Percentiles rank a stretch among this genome's conserved stretches.
Conservation (phyloP, 176 grass and related monocot species). For the Cenchrus fungigraminus region DNA sequence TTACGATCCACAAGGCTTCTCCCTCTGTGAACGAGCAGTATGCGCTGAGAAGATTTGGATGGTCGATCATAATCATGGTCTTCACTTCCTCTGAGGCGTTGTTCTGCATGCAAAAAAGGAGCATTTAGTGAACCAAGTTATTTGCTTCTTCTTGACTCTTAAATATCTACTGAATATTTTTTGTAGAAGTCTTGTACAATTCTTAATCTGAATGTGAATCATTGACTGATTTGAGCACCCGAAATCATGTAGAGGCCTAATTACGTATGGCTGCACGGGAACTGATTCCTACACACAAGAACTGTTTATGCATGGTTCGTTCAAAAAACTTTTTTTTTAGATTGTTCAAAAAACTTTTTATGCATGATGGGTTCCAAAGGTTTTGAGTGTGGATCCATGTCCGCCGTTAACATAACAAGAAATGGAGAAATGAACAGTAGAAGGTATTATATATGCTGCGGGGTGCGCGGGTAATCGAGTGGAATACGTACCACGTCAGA, state of each 20-base stretch:
- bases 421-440: too few relatives aligned
- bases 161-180: background rate
- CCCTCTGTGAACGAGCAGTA: conserved; percentile 79
- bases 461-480: background rate
- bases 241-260: too few relatives aligned
- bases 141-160: background rate
- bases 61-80: conserved; percentile 88
- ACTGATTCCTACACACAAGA: background rate
- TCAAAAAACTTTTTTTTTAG: too few relatives aligned
- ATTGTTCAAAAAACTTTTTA: background rate
- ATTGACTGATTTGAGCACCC: background rate
- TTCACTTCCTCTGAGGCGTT: conserved; percentile 82
- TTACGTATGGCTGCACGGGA: too few relatives aligned
- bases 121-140: background rate
- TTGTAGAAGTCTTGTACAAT: background rate
- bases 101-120: conserved; percentile 43
- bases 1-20: conserved; percentile 72
- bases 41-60: conserved; percentile 78
- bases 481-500: conserved; percentile 57
- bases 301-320: background rate
- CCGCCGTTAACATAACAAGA: background rate
- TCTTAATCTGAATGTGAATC: background rate
- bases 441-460: background rate
- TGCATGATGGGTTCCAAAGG: background rate
- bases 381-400: too few relatives aligned